These are phyloP conservation scores for Coemansia sp. DNA, from an alignment of 192 early-diverging fungal genomes.

Conservation along the genomic window DNA sequence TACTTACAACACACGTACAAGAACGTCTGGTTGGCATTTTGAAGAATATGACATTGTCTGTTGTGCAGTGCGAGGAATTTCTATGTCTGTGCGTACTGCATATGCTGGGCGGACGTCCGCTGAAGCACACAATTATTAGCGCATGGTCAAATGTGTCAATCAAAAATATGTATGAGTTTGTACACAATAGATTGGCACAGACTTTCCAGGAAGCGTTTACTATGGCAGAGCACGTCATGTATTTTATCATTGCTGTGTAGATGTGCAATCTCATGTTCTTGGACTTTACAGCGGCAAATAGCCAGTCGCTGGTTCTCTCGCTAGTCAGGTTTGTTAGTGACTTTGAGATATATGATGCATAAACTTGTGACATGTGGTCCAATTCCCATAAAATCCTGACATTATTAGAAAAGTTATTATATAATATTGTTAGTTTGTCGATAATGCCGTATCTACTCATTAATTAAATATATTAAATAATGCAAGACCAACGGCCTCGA, in stretches of 20 bases:
- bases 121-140: slow-evolving; percentile 77
- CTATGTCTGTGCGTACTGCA: neutral
- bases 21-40: too few species aligned
- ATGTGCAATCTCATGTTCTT: slow-evolving; percentile 46
- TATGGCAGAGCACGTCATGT: slow-evolving; percentile 68
- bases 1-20: too few species aligned
- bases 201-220: slow-evolving; percentile 74
- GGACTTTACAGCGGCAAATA: slow-evolving; percentile 22
- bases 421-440: too few species aligned
- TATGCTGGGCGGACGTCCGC: slow-evolving; percentile 24
- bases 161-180: slow-evolving; percentile 75
- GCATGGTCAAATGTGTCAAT: slow-evolving; percentile 65
- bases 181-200: slow-evolving; percentile 71
- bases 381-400: too few species aligned
- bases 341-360: slow-evolving; percentile 11
- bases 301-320: slow-evolving; percentile 1
- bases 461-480: neutral
- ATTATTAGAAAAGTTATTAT: too few species aligned
- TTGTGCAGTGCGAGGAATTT: too few species aligned
- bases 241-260: slow-evolving; percentile 73
- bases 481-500: neutral
- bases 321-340: slow-evolving; percentile 9
- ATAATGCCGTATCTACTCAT: too few species aligned
- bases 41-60: too few species aligned
- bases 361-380: neutral